Base-by-base conservation (phyloP, 2,329 filamentous ascomycete species). In the Fusarium sp. region DNA sequence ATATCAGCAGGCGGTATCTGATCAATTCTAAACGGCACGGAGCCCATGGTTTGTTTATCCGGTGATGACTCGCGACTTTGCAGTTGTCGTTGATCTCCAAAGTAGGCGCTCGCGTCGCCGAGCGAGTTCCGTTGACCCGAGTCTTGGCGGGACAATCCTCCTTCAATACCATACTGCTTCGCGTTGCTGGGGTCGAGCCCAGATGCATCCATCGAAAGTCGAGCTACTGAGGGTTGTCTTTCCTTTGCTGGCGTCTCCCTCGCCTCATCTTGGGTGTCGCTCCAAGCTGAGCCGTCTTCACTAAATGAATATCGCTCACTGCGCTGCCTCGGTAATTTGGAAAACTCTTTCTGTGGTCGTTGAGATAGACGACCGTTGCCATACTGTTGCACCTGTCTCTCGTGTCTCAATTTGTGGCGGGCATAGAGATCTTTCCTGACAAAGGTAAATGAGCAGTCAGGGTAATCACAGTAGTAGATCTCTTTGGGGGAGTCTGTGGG, bases 381-480 rank as follows among this genome's bases (percentile, higher is more conserved):
- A 33, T 73, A 75, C 51, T 75, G 73, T 6, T 75, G 61, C 6
- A 72, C 68, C 44, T 75, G 73, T 6, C 73, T 69, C 24, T 75
- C 73, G 42, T 75, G 73, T 43, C 73, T 72, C 45, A 75, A 18
- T 48, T 75, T 75, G 50, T 75, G 73, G 17, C 73, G 73, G 6
- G 73, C 73, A 38, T 71, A 75, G 15, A 75, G 72, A 54, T 75
- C 73, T 53, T 75, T 75, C 24, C 73, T 73, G 31, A 75, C 73
- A 51, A 75, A 75, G 17, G 73, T 74, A 39, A 75, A 75, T 24
- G 73, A 75, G 53, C 73, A 75, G 14, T 74, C 73, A 20, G 73
- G 73, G 28, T 75, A 75, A 38, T 75, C 72, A 34, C 73, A 75
- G 28, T 75, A 73, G 51, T 75, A 75, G n/a, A 75, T 75, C 57